Evolutionary conservation across 495 filamentous ascomycete species (phyloP), one percentile per base, ranked within the genome.

Genomic region (Tuber borchii): DNA sequence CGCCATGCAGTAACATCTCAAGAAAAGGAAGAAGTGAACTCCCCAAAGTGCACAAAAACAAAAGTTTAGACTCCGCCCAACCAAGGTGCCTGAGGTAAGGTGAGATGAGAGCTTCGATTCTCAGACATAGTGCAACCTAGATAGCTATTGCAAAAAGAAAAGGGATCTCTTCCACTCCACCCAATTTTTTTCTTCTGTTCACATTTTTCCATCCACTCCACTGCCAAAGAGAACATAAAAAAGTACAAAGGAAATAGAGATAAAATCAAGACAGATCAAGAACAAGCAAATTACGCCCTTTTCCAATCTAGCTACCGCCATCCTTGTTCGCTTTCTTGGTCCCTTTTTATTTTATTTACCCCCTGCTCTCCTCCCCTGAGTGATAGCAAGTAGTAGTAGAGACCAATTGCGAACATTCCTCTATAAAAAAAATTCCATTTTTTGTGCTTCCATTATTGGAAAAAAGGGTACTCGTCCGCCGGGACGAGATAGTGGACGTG

Each of bases 51-150:
- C 20, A 12, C 8, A 20, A 20, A 70, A 70, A 20, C n/a, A 56
- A 45, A 77, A 71, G 39, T 34, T 39, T 71, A 61, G 51, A 56
- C n/a, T 9, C 48, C 48, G 8, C 48, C 46, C 20, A n/a, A 51
- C 46, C 48, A 26, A 26, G 2, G 2, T 26, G 51, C n/a, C 2
- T 14, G 69, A 76, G 69, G 43, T 74, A 7, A 48, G 42, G 14
- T 71, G 51, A 77, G 71, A 71, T 70, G 71, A 37, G 43, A 74
- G 34, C 69, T 26, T 39, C 31, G 45, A 74, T 51, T 37, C n/a
- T 37, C 46, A 76, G 68, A 70, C 68, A 71, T 45, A 6, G 19
- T 61, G 51, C 2, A 26, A 61, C n/a, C 26, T 31, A 31, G 51
- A n/a, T 26, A 61, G 10, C 51, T 51, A 44, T 71, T 40, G 37